These are phyloP conservation scores for Leersia perrieri DNA, from an alignment of 176 grass and related monocot genomes.

Conservation along the genomic window DNA sequence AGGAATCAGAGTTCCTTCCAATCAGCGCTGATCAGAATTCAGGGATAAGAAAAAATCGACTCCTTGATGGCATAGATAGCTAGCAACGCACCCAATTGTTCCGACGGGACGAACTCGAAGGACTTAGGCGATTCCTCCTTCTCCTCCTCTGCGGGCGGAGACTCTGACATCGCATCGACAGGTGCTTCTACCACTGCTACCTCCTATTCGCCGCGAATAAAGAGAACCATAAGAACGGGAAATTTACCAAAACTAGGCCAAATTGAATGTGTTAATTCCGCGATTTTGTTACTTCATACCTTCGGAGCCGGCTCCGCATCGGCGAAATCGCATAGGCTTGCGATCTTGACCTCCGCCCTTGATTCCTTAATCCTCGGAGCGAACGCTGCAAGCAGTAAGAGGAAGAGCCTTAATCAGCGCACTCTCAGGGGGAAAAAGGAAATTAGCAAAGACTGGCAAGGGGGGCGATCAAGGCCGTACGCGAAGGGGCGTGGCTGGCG, in stretches of 20 bases:
- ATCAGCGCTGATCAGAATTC: not conserved
- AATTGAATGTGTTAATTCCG: not conserved
- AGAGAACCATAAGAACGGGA: not conserved
- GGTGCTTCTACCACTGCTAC: slow-evolving; percentile 14
- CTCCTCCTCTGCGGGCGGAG: not conserved
- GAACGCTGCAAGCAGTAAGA: slow-evolving; percentile 51
- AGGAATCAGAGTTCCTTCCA: not conserved
- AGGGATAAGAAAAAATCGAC: not conserved
- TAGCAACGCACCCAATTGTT: slow-evolving; percentile 5
- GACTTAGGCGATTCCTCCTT: slow-evolving; percentile 4
- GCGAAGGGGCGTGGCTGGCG: slow-evolving; percentile 78
- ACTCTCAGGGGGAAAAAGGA: not conserved
- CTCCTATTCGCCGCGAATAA: slow-evolving; percentile 22
- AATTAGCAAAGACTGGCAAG: not conserved
- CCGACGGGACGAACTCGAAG: slow-evolving; percentile 43
- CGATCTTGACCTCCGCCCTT: slow-evolving; percentile 54
- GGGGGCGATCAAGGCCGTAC: slow-evolving; percentile 30
- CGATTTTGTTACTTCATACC: slow-evolving; percentile 23
- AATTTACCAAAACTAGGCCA: not conserved
- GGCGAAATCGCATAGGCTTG: slow-evolving; percentile 57
- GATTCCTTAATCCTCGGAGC: slow-evolving; percentile 65
- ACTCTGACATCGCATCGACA: slow-evolving; percentile 8
- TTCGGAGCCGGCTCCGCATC: slow-evolving; percentile 45
- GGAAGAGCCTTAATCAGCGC: not conserved
- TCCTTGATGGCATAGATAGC: not conserved